Conservation (phyloP, 192 early-diverging fungal species). For the Gonapodya sp. region DNA sequence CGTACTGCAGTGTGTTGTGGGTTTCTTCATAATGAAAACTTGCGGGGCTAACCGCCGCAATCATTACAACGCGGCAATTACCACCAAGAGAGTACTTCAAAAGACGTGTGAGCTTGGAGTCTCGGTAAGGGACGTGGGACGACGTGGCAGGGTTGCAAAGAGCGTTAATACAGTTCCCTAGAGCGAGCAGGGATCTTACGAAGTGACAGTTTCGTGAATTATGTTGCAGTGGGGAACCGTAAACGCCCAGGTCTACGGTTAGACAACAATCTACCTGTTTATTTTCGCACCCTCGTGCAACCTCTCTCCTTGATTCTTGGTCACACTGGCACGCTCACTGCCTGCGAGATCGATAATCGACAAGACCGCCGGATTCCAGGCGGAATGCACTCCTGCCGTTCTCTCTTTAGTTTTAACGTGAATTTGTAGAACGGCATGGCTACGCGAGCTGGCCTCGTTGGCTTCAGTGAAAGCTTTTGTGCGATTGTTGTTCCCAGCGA, state of each 20-base stretch:
- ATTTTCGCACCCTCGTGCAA: constrained; percentile 73
- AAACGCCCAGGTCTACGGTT: not conserved
- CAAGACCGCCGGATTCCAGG: constrained; percentile 17
- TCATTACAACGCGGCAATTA: constrained; percentile 74
- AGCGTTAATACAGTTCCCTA: constrained; percentile 71
- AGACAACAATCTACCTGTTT: constrained; percentile 31
- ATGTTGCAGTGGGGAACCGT: not conserved
- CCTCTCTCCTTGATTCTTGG: constrained; percentile 45
- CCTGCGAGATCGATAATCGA: constrained; percentile 64
- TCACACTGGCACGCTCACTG: constrained; percentile 47
- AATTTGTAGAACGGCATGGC: constrained; percentile 71
- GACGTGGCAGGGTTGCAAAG: constrained; percentile 36
- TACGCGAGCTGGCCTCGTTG: constrained; percentile 63
- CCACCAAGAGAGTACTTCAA: constrained; percentile 67
- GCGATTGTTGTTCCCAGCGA: constrained; percentile 57
- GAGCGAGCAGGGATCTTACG: constrained; percentile 44
- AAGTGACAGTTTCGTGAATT: not conserved
- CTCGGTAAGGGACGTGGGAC: constrained; percentile 64
- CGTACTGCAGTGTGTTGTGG: constrained; percentile 71
- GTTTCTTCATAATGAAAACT: constrained; percentile 62
- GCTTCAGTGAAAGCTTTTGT: constrained; percentile 66
- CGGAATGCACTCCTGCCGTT: constrained; percentile 38
- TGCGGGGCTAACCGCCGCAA: constrained; percentile 61
- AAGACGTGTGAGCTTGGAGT: constrained; percentile 62
- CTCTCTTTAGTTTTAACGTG: constrained; percentile 44